phyloP scores from a whole-genome alignment of 495 filamentous ascomycete genomes.

The Mytilinidion resinicola region DNA sequence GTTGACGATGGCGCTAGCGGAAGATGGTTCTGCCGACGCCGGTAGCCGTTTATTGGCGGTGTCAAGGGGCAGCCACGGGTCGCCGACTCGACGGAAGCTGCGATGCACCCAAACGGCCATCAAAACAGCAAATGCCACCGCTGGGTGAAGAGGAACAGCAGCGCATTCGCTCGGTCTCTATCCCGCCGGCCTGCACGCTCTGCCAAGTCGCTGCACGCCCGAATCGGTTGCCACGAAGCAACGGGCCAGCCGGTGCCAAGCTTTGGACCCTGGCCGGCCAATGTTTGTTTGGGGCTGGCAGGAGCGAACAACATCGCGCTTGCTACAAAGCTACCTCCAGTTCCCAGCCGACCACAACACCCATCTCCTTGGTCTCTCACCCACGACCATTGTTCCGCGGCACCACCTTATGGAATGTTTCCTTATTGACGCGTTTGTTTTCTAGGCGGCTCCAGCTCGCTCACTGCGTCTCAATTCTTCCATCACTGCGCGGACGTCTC shows the following conservation, averaged over 20 bases:
- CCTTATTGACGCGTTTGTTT: constrained; percentile 21
- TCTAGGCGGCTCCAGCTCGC: constrained; percentile 12
- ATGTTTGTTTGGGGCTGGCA: background rate
- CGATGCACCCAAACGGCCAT: too few species aligned
- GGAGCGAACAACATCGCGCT: background rate
- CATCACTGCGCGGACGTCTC: constrained; percentile 4
- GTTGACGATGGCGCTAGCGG: background rate
- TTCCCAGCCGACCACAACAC: constrained; percentile 6
- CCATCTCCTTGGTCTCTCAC: constrained; percentile 7
- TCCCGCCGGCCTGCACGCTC: too few species aligned
- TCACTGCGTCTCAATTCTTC: constrained; percentile 1
- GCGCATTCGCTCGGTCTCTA: too few species aligned
- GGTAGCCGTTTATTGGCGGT: too few species aligned
- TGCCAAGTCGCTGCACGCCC: too few species aligned
- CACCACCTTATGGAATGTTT: constrained; percentile 25
- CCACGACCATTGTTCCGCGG: constrained; percentile 21
- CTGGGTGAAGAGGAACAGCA: too few species aligned
- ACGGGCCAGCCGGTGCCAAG: background rate
- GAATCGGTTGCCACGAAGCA: too few species aligned
- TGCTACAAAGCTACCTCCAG: background rate
- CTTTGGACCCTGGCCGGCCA: background rate
- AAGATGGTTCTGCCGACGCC: background rate
- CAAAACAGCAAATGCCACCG: too few species aligned
- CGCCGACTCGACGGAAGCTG: too few species aligned
- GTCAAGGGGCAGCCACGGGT: too few species aligned